These are phyloP conservation scores for Corymbia calophylla DNA, from an alignment of 441 rosid genomes.

Conservation along the genomic window DNA sequence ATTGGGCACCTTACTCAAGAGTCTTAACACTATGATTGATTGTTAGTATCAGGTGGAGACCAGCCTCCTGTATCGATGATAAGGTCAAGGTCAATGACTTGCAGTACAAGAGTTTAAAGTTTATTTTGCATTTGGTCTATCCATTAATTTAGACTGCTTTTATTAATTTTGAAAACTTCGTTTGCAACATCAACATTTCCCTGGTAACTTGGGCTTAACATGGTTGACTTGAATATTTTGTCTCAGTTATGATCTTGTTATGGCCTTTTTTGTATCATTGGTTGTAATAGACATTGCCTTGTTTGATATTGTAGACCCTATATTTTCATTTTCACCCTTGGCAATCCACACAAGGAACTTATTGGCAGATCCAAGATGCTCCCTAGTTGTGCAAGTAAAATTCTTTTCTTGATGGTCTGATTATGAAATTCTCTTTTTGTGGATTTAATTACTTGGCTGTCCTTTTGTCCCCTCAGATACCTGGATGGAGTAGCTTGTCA, in stretches of 20 bases:
- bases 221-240: not conserved
- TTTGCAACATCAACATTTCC: not conserved
- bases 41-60: not conserved
- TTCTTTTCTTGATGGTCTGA: conserved; percentile 2
- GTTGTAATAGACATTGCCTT: not conserved
- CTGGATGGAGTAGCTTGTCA: conserved; percentile 98
- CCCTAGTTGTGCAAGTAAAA: conserved; percentile 91
- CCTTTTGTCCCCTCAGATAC: conserved; percentile 49
- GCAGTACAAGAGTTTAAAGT: not conserved
- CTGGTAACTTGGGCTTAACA: not conserved
- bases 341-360: conserved; percentile 92
- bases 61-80: not conserved
- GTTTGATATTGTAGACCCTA: conserved; percentile 57
- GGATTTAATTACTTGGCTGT: conserved; percentile 17
- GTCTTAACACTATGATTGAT: not conserved
- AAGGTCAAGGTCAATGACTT: not conserved
- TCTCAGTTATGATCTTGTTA: not conserved
- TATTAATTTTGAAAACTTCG: not conserved
- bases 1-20: not conserved
- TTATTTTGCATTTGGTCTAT: not conserved
- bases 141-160: not conserved
- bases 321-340: conserved; percentile 90
- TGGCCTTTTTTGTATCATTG: not conserved
- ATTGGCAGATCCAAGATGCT: conserved; percentile 88
- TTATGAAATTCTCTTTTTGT: conserved; percentile 7